These are phyloP conservation scores for Ascoidea tarda DNA, from an alignment of 805 yeast species.

Conservation along the genomic window DNA sequence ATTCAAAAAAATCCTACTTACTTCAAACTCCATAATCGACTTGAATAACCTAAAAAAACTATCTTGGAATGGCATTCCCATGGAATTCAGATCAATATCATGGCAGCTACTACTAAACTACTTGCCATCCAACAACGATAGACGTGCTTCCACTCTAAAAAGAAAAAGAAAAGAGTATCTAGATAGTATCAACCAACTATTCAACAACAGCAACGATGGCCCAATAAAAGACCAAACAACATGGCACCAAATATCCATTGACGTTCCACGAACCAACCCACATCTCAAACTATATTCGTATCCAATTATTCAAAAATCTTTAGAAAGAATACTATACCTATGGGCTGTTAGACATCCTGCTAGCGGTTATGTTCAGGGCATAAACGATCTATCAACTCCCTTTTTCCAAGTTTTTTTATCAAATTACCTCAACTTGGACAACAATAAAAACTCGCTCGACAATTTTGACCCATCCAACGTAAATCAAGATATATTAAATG, in stretches of 20 bases:
- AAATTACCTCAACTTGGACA: conserved; percentile 39
- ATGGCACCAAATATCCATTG: conserved; percentile 94
- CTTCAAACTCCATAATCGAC: conserved; percentile 33
- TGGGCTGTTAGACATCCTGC: conserved; percentile 99
- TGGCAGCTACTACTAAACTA: conserved; percentile 92
- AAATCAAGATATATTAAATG: conserved; percentile 43
- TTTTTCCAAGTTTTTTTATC: conserved; percentile 76
- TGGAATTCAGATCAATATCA: conserved; percentile 60
- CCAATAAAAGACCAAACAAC: conserved; percentile 48
- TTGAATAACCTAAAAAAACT: conserved; percentile 57
- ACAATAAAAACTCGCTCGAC: conserved; percentile 16
- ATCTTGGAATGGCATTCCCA: conserved; percentile 92
- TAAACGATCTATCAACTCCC: conserved; percentile 88
- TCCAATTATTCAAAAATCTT: conserved; percentile 58
- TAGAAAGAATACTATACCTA: conserved; percentile 69
- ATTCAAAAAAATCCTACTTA: conserved; percentile 48
- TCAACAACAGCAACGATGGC: conserved; percentile 30
- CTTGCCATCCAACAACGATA: conserved; percentile 68
- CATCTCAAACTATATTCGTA: conserved; percentile 57
- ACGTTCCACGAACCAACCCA: conserved; percentile 90
- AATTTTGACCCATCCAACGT: conserved; percentile 42
- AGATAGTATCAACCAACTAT: conserved; percentile 60
- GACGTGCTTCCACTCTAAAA: conserved; percentile 55
- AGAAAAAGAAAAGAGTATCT: conserved; percentile 78
- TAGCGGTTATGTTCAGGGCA: conserved; percentile 95